Percentiles rank a stretch among this genome's conserved stretches.
phyloP scores from a whole-genome alignment of 345 rosid species.

The Eucalyptus curtisii region DNA sequence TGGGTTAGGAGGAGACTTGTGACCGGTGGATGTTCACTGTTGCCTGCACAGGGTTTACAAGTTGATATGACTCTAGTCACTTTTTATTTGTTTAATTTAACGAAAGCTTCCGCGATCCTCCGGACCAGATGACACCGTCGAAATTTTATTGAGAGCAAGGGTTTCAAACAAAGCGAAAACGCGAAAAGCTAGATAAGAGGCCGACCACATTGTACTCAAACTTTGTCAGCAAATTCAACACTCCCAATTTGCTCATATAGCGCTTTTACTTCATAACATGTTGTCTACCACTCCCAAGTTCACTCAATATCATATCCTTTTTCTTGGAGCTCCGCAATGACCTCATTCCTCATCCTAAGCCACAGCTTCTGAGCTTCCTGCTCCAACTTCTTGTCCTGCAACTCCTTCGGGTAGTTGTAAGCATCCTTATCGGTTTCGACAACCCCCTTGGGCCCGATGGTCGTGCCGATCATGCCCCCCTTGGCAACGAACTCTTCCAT shows the following conservation, averaged over 20 bases:
- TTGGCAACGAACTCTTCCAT: constrained; percentile 82
- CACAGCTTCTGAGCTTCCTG: constrained; percentile 73
- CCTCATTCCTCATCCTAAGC: constrained; percentile 89
- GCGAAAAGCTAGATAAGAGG: neutral
- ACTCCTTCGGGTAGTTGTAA: constrained; percentile 34
- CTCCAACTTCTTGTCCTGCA: constrained; percentile 67
- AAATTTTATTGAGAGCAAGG: neutral
- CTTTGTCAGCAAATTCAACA: neutral
- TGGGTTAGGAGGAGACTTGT: neutral
- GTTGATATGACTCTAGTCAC: neutral
- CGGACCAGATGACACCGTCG: neutral
- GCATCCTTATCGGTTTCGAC: constrained; percentile 43
- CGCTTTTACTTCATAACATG: neutral
- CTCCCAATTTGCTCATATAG: neutral
- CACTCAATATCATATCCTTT: constrained; percentile 68
- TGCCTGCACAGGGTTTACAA: neutral
- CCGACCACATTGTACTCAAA: neutral
- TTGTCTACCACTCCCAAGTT: neutral
- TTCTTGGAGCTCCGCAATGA: constrained; percentile 67
- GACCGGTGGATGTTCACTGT: neutral
- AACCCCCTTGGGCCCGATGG: constrained; percentile 63
- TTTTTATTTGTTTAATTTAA: neutral
- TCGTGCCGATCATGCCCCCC: constrained; percentile 73
- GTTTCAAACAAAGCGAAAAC: neutral
- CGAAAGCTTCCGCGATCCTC: neutral